A percentile compares a stretch with the other conserved stretches of the same genome.
Conservation (phyloP, 1,139 yeast species). For the Suhomyces choctaworum region DNA sequence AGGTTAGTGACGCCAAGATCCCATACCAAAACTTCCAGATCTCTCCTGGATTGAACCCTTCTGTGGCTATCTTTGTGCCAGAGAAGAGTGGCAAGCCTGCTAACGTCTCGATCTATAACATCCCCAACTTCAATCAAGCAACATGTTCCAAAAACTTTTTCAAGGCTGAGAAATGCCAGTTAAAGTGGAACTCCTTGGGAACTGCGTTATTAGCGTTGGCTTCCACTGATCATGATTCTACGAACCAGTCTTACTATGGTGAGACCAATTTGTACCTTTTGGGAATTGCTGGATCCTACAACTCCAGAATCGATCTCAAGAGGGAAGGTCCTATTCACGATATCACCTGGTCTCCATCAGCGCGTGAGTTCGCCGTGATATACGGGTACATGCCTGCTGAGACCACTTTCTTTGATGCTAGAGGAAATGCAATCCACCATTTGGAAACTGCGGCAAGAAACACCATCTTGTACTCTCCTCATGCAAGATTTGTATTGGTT, state of each 20-base stretch:
- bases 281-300: conserved; percentile 91
- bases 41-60: conserved; percentile 88
- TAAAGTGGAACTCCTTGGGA: conserved; percentile 93
- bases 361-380: conserved; percentile 95
- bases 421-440: conserved; percentile 85
- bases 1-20: conserved; percentile 56
- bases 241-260: conserved; percentile 95
- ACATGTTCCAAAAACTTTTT: conserved; percentile 86
- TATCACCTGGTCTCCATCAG: conserved; percentile 95
- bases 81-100: conserved; percentile 88
- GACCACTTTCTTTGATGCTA: conserved; percentile 90
- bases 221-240: conserved; percentile 91
- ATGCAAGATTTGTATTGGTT: conserved; percentile 84
- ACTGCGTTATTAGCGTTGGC: conserved; percentile 93
- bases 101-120: conserved; percentile 76
- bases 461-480: conserved; percentile 89
- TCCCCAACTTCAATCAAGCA: conserved; percentile 74
- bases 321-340: conserved; percentile 98
- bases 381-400: conserved; percentile 98
- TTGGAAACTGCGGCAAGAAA: conserved; percentile 89
- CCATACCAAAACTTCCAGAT: conserved; percentile 58
- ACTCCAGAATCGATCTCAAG: conserved; percentile 81
- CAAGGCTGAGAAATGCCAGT: conserved; percentile 91
- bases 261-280: conserved; percentile 89
- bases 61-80: conserved; percentile 90